Evolutionary conservation across 2,329 filamentous ascomycete genomes (phyloP).

Genomic region (Dactylonectria macrodidyma): DNA sequence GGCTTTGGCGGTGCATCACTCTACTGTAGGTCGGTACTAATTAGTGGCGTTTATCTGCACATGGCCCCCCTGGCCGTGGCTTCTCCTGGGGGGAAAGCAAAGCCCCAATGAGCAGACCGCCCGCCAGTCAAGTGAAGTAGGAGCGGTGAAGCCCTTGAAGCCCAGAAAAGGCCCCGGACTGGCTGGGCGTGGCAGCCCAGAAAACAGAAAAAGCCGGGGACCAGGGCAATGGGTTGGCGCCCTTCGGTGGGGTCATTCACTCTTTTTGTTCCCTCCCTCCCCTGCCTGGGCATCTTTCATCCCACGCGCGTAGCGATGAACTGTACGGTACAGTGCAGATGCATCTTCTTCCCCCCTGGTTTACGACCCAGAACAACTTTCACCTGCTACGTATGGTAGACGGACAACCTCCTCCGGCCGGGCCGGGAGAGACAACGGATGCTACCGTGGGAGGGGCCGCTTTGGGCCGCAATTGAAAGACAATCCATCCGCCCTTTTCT

Average conservation of each 20-base stretch:
- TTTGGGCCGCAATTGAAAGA: not conserved
- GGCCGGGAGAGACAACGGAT: not conserved
- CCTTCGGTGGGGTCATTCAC: not conserved
- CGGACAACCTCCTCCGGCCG: not conserved
- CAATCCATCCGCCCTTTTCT: not conserved
- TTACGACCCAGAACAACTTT: not conserved
- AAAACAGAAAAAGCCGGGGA: not conserved
- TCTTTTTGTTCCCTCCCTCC: not conserved
- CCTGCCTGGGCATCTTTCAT: not conserved
- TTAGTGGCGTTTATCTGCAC: too few relatives aligned
- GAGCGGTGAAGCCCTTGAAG: constrained; percentile 27
- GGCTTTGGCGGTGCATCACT: not conserved
- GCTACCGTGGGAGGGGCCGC: constrained; percentile 2
- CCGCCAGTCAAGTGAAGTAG: constrained; percentile 2
- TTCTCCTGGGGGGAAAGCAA: constrained; percentile 8
- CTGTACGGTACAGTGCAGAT: not conserved
- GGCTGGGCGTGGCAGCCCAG: too few relatives aligned
- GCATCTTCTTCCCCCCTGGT: not conserved
- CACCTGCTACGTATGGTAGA: not conserved
- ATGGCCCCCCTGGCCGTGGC: not conserved
- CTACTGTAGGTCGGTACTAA: too few relatives aligned
- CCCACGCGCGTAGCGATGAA: not conserved
- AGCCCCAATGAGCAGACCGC: constrained; percentile 28
- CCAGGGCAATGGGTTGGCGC: not conserved
- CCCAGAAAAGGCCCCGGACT: too few relatives aligned